Conservation (phyloP, 2,329 filamentous ascomycete species). For the Alternaria longipes region DNA sequence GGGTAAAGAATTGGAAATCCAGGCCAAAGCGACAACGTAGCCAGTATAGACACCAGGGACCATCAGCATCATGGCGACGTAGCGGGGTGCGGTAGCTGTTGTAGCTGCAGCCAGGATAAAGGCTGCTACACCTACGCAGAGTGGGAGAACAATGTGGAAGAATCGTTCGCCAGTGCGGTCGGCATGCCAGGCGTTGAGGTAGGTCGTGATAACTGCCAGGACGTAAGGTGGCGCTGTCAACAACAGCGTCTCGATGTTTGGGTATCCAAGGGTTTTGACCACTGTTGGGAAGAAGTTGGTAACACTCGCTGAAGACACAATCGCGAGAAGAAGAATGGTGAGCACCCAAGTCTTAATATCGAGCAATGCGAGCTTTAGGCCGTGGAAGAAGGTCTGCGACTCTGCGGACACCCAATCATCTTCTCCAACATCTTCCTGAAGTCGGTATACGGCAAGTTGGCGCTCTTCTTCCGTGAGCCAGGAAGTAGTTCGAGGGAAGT, state of each 20-base stretch:
- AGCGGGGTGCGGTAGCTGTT: constrained; percentile 67
- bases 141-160: constrained; percentile 70
- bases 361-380: constrained; percentile 51
- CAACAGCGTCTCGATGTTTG: constrained; percentile 62
- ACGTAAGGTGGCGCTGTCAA: constrained; percentile 56
- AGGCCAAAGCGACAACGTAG: constrained; percentile 71
- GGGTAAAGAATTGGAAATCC: constrained; percentile 80
- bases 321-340: constrained; percentile 51
- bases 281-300: constrained; percentile 69
- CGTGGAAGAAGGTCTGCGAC: constrained; percentile 51
- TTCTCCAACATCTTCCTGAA: constrained; percentile 52
- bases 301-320: constrained; percentile 52
- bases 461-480: constrained; percentile 54
- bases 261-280: constrained; percentile 68
- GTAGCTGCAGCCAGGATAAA: constrained; percentile 76
- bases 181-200: constrained; percentile 74
- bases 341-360: constrained; percentile 54
- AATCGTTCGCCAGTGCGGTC: constrained; percentile 76
- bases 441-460: constrained; percentile 49
- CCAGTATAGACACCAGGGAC: constrained; percentile 67
- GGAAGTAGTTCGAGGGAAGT: constrained; percentile 66
- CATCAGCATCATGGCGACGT: constrained; percentile 78
- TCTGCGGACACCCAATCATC: constrained; percentile 52
- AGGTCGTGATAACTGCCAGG: constrained; percentile 67
- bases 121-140: constrained; percentile 68